Evolutionary conservation across 2,329 filamentous ascomycete species (phyloP).

Genomic region (Torrubiella hemipterigena): DNA sequence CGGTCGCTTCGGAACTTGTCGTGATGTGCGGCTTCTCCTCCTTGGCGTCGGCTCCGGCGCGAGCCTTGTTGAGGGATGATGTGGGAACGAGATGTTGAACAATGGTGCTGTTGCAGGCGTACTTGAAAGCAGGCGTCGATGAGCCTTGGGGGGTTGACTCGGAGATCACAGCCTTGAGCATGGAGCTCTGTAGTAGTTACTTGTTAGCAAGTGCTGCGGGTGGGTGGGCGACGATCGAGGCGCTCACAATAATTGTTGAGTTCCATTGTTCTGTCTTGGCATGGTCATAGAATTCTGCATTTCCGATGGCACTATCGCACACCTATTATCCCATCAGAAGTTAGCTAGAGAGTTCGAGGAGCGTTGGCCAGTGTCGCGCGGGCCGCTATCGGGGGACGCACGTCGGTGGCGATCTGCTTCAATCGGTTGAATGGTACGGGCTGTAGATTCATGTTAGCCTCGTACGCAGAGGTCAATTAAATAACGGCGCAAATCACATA

Average conservation of each 20-base stretch:
- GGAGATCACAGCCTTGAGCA: conserved; percentile 66
- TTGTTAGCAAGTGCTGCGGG: not conserved
- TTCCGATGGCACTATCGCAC: conserved; percentile 66
- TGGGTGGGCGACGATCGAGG: not conserved
- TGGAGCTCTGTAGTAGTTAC: conserved; percentile 45
- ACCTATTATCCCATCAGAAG: conserved; percentile 42
- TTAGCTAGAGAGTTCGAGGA: conserved; percentile 4
- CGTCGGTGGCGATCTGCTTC: conserved; percentile 76
- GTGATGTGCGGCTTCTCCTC: conserved; percentile 40
- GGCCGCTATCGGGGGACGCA: conserved; percentile 19
- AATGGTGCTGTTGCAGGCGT: conserved; percentile 95
- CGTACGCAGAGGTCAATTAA: too few species aligned
- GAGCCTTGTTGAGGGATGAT: conserved; percentile 49
- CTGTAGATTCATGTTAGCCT: conserved; percentile 28
- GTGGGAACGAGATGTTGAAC: conserved; percentile 80
- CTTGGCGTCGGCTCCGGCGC: conserved; percentile 34
- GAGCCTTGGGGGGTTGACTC: conserved; percentile 51
- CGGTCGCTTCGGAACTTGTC: conserved; percentile 39
- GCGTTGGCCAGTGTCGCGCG: not conserved
- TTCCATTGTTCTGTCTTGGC: conserved; percentile 80
- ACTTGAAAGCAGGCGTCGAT: conserved; percentile 65
- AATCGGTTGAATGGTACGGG: conserved; percentile 66
- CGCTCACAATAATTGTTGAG: conserved; percentile 70
- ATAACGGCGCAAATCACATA: too few species aligned
- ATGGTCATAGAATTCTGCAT: conserved; percentile 75